Conservation (phyloP, 2,329 filamentous ascomycete genomes). For the Pseudocercospora fijiensis region DNA sequence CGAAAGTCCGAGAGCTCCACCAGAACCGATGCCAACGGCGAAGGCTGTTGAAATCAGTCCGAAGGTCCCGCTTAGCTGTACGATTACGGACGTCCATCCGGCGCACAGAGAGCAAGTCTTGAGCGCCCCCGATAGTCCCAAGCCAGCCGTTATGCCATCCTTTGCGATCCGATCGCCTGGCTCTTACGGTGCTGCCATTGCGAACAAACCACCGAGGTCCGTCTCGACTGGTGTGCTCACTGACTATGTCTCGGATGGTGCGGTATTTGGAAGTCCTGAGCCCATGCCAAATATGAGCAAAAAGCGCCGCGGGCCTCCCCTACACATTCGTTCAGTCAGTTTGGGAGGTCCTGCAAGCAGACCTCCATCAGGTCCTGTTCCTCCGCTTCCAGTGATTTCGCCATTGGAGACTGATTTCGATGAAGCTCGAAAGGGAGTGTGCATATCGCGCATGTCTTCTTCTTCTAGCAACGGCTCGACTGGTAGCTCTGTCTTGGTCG, state of each 20-base stretch:
- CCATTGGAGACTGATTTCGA: constrained; percentile 16
- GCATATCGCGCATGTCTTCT: constrained; percentile 41
- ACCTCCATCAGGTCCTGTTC: constrained; percentile 45
- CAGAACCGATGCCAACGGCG: constrained; percentile 3
- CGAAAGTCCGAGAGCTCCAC: constrained; percentile 35
- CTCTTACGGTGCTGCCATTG: constrained; percentile 28
- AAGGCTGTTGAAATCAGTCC: not conserved
- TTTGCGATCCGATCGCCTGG: constrained; percentile 32
- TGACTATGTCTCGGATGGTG: constrained; percentile 20
- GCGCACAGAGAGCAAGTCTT: constrained; percentile 14
- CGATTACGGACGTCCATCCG: not conserved
- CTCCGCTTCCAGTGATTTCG: constrained; percentile 43
- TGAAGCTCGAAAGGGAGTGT: constrained; percentile 22
- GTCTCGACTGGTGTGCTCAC: constrained; percentile 32
- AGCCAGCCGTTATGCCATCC: constrained; percentile 30
- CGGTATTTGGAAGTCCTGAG: constrained; percentile 19
- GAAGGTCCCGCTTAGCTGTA: not conserved
- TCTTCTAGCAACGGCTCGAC: constrained; percentile 45
- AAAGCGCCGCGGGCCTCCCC: constrained; percentile 22
- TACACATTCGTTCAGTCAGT: constrained; percentile 38
- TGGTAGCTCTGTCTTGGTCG: constrained; percentile 44
- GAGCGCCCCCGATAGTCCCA: constrained; percentile 33
- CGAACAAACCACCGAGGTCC: constrained; percentile 28
- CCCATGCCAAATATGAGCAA: constrained; percentile 14
- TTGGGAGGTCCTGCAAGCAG: constrained; percentile 39